phyloP scores from a whole-genome alignment of 352 stramenopile genomes.

The Globisporangium ultimum region DNA sequence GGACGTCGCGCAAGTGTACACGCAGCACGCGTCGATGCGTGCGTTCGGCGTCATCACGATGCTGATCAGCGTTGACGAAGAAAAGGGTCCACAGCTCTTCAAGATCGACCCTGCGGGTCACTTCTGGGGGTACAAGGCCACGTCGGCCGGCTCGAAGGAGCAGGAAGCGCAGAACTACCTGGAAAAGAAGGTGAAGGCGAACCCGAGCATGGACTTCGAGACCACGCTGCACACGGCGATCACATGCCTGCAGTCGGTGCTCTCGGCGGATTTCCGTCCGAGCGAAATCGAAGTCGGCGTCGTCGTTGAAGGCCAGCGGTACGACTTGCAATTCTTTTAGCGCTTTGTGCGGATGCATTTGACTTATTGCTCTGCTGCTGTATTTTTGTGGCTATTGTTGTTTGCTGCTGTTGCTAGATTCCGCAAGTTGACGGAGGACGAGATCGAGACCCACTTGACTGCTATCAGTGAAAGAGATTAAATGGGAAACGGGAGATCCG shows the following conservation, averaged over 20 bases:
- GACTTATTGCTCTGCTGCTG: constrained; percentile 10
- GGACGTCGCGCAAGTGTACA: constrained; percentile 96
- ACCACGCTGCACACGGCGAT: constrained; percentile 96
- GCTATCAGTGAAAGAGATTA: constrained; percentile 96
- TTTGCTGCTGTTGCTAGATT: constrained; percentile 51
- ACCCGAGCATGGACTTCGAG: constrained; percentile 89
- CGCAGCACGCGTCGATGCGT: constrained; percentile 93
- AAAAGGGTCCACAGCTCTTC: constrained; percentile 96
- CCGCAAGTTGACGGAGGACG: constrained; percentile 92
- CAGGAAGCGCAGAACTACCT: constrained; percentile 99
- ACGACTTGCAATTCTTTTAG: constrained; percentile 33
- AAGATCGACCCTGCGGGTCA: constrained; percentile 99
- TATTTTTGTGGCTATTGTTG: constrained; percentile 1
- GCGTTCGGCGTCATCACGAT: constrained; percentile 95
- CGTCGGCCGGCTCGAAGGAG: constrained; percentile 94
- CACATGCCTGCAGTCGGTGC: constrained; percentile 95
- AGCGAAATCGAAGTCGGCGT: constrained; percentile 94
- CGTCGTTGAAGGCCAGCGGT: constrained; percentile 53
- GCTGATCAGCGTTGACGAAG: constrained; percentile 97
- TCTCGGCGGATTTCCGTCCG: constrained; percentile 97
- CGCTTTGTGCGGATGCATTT: constrained; percentile 21
- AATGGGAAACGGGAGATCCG: background rate
- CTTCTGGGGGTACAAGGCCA: constrained; percentile 94
- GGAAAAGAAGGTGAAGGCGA: constrained; percentile 96
- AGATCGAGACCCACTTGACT: constrained; percentile 97